Percentiles rank a stretch among this genome's conserved stretches.
phyloP scores from a whole-genome alignment of 2,329 filamentous ascomycete species.

The Teratosphaeria viscida region DNA sequence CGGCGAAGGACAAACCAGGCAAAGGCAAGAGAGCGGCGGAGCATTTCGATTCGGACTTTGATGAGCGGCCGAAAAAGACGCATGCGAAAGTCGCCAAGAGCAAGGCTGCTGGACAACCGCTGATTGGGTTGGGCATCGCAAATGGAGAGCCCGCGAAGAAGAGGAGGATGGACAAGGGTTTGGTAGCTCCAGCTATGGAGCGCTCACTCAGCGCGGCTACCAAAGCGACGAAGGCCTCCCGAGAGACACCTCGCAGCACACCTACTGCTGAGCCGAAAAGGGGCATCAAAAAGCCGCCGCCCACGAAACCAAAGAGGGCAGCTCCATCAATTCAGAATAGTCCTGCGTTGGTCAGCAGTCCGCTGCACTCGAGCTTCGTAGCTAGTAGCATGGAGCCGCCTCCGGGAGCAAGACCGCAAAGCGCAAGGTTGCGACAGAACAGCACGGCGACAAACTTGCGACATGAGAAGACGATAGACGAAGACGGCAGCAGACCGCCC shows the following conservation, averaged over 20 bases:
- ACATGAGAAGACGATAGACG: constrained; percentile 28
- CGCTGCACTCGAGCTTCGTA: constrained; percentile 38
- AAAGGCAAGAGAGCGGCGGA: constrained; percentile 50
- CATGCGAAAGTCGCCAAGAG: constrained; percentile 48
- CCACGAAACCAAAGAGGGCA: constrained; percentile 64
- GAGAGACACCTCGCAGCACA: constrained; percentile 57
- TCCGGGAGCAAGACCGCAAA: constrained; percentile 51
- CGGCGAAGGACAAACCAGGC: constrained; percentile 46
- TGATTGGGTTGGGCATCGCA: constrained; percentile 49
- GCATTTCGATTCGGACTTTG: constrained; percentile 67
- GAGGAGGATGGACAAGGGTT: constrained; percentile 64
- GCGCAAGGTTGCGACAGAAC: constrained; percentile 65
- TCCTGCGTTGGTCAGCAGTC: constrained; percentile 38
- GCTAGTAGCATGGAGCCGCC: constrained; percentile 62
- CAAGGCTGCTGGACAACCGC: constrained; percentile 43
- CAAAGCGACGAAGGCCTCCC: constrained; percentile 19
- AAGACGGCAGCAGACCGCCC: background rate
- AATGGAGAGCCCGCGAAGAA: constrained; percentile 56
- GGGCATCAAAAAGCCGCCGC: constrained; percentile 53
- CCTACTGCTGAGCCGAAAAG: constrained; percentile 48
- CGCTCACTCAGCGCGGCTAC: constrained; percentile 50
- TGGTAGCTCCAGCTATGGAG: constrained; percentile 45
- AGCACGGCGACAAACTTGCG: constrained; percentile 44
- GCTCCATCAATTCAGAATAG: constrained; percentile 27
- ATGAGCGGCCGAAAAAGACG: constrained; percentile 60